phyloP scores from a whole-genome alignment of 768 basidiomycete genomes.

The Wakefieldia striispora region DNA sequence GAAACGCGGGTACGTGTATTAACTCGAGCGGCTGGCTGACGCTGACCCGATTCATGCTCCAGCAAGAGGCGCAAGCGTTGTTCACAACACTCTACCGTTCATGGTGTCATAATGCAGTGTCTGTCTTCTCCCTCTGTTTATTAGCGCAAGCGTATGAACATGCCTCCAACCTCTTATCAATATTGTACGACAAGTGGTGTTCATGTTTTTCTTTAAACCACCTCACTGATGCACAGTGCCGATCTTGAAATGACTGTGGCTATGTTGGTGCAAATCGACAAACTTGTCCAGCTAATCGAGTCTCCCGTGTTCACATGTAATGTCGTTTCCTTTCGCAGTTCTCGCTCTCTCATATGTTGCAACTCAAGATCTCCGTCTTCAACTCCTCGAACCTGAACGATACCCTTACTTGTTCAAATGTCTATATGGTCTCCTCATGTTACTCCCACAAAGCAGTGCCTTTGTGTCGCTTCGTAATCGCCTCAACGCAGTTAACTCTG shows the following conservation, averaged over 20 bases:
- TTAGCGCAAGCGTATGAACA: slow-evolving; percentile 99
- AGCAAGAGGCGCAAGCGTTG: slow-evolving; percentile 95
- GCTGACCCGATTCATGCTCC: not conserved
- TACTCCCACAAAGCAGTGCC: slow-evolving; percentile 94
- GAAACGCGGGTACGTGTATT: slow-evolving; percentile 74
- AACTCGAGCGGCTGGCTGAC: not conserved
- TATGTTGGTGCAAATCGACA: slow-evolving; percentile 94
- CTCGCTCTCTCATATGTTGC: slow-evolving; percentile 1
- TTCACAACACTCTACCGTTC: slow-evolving; percentile 94
- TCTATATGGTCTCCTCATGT: slow-evolving; percentile 94
- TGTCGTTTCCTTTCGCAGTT: slow-evolving; percentile 17
- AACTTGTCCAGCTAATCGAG: slow-evolving; percentile 96
- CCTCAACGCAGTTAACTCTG: slow-evolving; percentile 90
- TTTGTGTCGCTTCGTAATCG: slow-evolving; percentile 94
- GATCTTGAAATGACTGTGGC: slow-evolving; percentile 96
- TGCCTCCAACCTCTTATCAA: slow-evolving; percentile 91
- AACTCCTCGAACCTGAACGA: slow-evolving; percentile 94
- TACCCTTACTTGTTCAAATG: slow-evolving; percentile 97
- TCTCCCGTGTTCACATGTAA: slow-evolving; percentile 97
- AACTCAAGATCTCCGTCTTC: slow-evolving; percentile 75
- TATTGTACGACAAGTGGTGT: slow-evolving; percentile 62
- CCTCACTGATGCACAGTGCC: slow-evolving; percentile 51
- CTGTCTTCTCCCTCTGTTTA: slow-evolving; percentile 93
- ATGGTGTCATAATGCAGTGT: slow-evolving; percentile 98
- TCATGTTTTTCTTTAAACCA: not conserved